phyloP scores from a whole-genome alignment of 495 filamentous ascomycete species.

The Penicillium lividum region DNA sequence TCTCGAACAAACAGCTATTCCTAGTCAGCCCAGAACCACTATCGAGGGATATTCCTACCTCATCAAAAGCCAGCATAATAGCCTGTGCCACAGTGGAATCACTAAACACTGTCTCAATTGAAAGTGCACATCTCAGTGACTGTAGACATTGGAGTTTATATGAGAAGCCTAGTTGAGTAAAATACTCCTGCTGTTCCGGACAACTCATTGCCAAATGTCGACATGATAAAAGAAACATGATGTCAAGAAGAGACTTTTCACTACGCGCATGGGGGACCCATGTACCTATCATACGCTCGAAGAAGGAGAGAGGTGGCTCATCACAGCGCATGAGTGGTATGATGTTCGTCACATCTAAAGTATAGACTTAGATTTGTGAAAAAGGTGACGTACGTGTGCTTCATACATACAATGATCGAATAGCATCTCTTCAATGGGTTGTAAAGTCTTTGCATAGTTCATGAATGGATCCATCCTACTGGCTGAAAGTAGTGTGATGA shows the following conservation, averaged over 20 bases:
- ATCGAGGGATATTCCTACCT: constrained; percentile 10
- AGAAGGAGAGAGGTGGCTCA: constrained; percentile 11
- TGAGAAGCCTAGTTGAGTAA: constrained; percentile 5
- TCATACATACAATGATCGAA: constrained; percentile 20
- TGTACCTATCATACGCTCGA: constrained; percentile 9
- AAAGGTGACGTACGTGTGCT: not conserved
- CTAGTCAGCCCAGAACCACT: not conserved
- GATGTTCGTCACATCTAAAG: constrained; percentile 13
- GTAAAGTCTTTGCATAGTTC: constrained; percentile 12
- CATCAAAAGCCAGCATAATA: constrained; percentile 30
- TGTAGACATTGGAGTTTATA: constrained; percentile 15
- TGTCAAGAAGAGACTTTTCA: constrained; percentile 12
- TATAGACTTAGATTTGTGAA: not conserved
- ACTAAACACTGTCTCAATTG: constrained; percentile 13
- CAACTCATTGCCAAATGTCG: constrained; percentile 10
- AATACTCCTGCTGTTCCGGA: constrained; percentile 8
- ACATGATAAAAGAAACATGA: constrained; percentile 15
- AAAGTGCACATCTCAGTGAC: constrained; percentile 11
- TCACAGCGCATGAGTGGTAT: constrained; percentile 26
- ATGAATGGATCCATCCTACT: constrained; percentile 17
- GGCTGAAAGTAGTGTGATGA: constrained; percentile 1
- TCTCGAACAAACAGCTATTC: constrained; percentile 19
- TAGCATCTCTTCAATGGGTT: constrained; percentile 14
- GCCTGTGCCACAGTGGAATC: constrained; percentile 25
- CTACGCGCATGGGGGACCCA: constrained; percentile 15